phyloP scores from a whole-genome alignment of 495 filamentous ascomycete genomes.

The Tuber borchii region DNA sequence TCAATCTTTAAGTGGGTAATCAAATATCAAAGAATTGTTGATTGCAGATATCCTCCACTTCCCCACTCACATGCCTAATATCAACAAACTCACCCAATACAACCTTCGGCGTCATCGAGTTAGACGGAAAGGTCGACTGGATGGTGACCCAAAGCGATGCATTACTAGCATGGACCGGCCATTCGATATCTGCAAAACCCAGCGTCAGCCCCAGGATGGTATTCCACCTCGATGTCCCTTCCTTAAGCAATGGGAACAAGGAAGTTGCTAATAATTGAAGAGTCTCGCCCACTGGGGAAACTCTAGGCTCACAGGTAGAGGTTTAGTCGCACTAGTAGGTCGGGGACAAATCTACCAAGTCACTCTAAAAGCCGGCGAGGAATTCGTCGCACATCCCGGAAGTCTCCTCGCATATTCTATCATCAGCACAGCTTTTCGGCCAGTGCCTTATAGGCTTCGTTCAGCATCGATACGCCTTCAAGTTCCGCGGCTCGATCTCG shows the following conservation, averaged over 20 bases:
- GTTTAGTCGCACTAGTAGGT: conserved; percentile 74
- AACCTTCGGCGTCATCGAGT: conserved; percentile 75
- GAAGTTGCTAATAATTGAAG: conserved; percentile 49
- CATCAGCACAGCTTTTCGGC: conserved; percentile 55
- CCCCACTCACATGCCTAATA: conserved; percentile 76
- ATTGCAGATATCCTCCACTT: conserved; percentile 66
- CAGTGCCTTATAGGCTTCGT: conserved; percentile 76
- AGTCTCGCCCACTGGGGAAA: conserved; percentile 85
- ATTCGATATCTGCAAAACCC: conserved; percentile 68
- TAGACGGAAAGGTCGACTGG: conserved; percentile 96
- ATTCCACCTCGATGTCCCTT: conserved; percentile 25
- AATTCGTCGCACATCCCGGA: conserved; percentile 78
- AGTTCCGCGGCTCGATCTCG: conserved; percentile 56
- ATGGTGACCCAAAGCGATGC: conserved; percentile 78
- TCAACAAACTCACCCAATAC: conserved; percentile 76
- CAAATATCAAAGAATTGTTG: conserved; percentile 2
- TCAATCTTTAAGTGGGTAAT: neutral
- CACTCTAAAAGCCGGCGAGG: conserved; percentile 66
- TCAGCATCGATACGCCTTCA: conserved; percentile 70
- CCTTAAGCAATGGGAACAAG: neutral
- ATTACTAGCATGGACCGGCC: conserved; percentile 91
- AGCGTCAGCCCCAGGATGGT: conserved; percentile 67
- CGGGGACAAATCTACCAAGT: conserved; percentile 83
- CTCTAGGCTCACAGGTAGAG: conserved; percentile 77
- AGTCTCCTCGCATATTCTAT: conserved; percentile 86